Conservation (phyloP, 1,284 basidiomycete species). For the Serendipita sp. region DNA sequence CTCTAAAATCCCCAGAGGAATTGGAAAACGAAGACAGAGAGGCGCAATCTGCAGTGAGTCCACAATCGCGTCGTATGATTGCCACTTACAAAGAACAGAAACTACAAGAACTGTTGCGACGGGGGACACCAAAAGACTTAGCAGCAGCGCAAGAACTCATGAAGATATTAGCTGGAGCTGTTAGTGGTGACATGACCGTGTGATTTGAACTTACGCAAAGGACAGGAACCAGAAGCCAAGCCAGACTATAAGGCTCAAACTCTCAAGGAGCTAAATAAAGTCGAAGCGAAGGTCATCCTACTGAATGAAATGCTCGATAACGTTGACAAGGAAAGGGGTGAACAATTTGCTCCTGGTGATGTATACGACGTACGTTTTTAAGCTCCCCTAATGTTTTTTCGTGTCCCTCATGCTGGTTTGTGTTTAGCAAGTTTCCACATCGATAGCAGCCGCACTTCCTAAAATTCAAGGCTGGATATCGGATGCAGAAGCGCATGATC, state of each 20-base stretch:
- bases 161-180: conserved; percentile 87
- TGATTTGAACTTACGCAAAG: background rate
- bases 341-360: conserved; percentile 74
- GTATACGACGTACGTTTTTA: conserved; percentile 67
- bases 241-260: conserved; percentile 89
- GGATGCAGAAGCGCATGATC: conserved; percentile 73
- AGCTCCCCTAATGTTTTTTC: background rate
- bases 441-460: conserved; percentile 75
- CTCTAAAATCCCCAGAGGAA: conserved; percentile 88
- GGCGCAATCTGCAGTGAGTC: conserved; percentile 69
- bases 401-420: background rate
- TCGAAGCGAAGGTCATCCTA: conserved; percentile 87
- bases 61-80: background rate
- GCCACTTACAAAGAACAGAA: conserved; percentile 33
- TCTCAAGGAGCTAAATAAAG: conserved; percentile 79
- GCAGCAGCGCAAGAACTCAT: conserved; percentile 95
- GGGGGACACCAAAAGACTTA: conserved; percentile 90
- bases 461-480: conserved; percentile 97
- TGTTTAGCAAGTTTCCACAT: conserved; percentile 72
- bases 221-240: conserved; percentile 74
- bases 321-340: conserved; percentile 53
- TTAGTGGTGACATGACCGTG: conserved; percentile 17
- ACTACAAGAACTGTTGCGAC: conserved; percentile 91
- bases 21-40: conserved; percentile 91
- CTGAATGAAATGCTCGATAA: conserved; percentile 97